phyloP scores from a whole-genome alignment of 768 basidiomycete genomes.

The Pholiota microspora region DNA sequence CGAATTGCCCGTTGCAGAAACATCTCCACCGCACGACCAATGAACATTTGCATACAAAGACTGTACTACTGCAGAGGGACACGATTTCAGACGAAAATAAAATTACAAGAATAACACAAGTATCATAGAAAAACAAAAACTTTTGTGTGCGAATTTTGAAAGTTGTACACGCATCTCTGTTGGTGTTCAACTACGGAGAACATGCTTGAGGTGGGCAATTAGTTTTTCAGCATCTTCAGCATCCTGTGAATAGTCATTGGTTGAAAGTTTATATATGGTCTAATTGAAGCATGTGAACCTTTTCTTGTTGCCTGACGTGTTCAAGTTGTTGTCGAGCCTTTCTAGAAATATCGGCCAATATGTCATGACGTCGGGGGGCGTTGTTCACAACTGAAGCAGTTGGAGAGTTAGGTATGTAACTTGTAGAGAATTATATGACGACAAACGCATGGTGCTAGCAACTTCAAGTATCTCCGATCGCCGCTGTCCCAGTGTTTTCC shows the following conservation, averaged over 20 bases:
- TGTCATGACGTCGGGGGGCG: slow-evolving; percentile 13
- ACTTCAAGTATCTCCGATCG: slow-evolving; percentile 19
- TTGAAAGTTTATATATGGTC: background rate
- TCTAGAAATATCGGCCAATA: slow-evolving; percentile 18
- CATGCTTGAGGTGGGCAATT: slow-evolving; percentile 18
- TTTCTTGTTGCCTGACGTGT: slow-evolving; percentile 20
- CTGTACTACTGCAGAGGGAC: too few species aligned
- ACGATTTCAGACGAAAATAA: too few species aligned
- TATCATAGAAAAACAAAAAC: too few species aligned
- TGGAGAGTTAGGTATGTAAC: background rate
- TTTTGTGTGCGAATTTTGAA: too few species aligned
- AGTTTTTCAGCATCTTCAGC: slow-evolving; percentile 22
- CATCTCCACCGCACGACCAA: background rate
- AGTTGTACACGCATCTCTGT: too few species aligned
- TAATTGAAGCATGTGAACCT: slow-evolving; percentile 12
- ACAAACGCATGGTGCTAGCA: slow-evolving; percentile 16
- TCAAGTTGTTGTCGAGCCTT: slow-evolving; percentile 20
- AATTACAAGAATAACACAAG: background rate
- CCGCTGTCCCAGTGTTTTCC: slow-evolving; percentile 12
- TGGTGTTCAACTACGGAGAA: slow-evolving; percentile 16
- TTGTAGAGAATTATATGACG: background rate
- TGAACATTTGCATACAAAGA: too few species aligned
- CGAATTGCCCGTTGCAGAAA: slow-evolving; percentile 47
- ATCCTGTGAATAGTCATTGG: slow-evolving; percentile 12
- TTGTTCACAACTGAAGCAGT: slow-evolving; percentile 14